Conservation (phyloP, 805 yeast species). For the Grigorovia jiainica region DNA sequence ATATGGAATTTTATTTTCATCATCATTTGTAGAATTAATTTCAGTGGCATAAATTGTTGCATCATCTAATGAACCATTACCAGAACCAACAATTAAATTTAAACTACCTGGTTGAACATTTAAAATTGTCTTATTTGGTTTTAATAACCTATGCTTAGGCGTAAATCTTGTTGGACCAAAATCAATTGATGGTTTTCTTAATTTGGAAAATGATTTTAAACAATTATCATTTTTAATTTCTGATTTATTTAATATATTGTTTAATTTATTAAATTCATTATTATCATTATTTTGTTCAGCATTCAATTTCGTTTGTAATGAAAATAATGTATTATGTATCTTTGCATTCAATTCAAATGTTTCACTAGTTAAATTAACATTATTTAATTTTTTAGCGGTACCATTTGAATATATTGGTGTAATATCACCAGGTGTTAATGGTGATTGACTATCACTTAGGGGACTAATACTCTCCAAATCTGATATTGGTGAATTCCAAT, state of each 20-base stretch:
- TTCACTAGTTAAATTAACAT: constrained; percentile 5
- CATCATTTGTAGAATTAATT: constrained; percentile 16
- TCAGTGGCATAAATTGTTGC: constrained; percentile 29
- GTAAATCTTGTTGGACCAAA: background rate
- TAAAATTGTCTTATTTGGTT: constrained; percentile 18
- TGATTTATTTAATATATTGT: no score
- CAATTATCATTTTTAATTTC: no score
- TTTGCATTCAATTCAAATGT: constrained; percentile 12
- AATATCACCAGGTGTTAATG: background rate
- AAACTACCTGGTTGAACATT: constrained; percentile 11
- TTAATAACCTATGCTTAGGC: constrained; percentile 15
- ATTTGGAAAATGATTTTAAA: background rate
- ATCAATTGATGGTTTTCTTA: constrained; percentile 2
- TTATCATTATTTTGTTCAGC: background rate
- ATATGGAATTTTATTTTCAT: constrained; percentile 10
- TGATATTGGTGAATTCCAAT: constrained; percentile 6
- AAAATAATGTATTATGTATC: constrained; percentile 9
- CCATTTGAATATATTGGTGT: background rate
- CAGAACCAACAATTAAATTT: constrained; percentile 22
- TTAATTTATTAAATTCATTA: background rate
- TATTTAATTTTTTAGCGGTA: background rate
- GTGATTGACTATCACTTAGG: constrained; percentile 15
- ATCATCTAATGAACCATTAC: constrained; percentile 22
- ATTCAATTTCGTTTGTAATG: background rate
- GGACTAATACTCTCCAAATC: constrained; percentile 19